Evolutionary conservation across 768 basidiomycete species (phyloP), one percentile per base, ranked within the genome.

Genomic region (Coprinopsis sp.): DNA sequence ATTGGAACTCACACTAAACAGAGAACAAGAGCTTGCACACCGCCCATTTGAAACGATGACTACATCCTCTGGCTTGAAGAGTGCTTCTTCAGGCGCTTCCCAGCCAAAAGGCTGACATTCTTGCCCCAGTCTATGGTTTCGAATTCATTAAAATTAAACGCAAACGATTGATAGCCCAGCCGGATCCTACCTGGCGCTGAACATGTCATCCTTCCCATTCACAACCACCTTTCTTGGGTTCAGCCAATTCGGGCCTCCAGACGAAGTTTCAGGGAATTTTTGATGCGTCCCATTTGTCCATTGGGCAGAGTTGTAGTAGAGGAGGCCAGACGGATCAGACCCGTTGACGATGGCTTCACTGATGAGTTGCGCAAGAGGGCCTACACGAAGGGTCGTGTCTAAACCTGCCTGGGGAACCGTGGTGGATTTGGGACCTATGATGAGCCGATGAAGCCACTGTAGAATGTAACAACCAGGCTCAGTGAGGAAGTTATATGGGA

Each of bases 41-140:
- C 72, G 64, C 50, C 79, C 79, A 56, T 82, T 82, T 10, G 71
- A 74, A n/a, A 82, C 61, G 41, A 82, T 78, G 12, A 69, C 70
- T 3, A 78, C 65, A 46, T 77, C 69, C 52, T 67, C 61, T 4
- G 74, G 61, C 23, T 73, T 64, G 55, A 82, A 82, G 14, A 83
- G 61, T 21, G 64, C 68, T 31, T 66, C 57, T 5, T 62, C 55
- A 4, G 80, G 79, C 33, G 73, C 64, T 22, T 55, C 44, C 51
- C 63, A 63, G 11, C 49, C 43, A 41, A 67, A 68, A 1, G 70
- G 71, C 51, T 71, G 67, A 50, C 73, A 76, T 60, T 75, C 73
- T 46, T 70, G 67, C 4, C 73, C 75, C 28, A 76, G 49, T 48
- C 74, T 74, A 55, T 48, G 21, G 30, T 48, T 14, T 18, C 4